phyloP scores from a whole-genome alignment of 2,329 filamentous ascomycete genomes.

The Fusarium sp. region DNA sequence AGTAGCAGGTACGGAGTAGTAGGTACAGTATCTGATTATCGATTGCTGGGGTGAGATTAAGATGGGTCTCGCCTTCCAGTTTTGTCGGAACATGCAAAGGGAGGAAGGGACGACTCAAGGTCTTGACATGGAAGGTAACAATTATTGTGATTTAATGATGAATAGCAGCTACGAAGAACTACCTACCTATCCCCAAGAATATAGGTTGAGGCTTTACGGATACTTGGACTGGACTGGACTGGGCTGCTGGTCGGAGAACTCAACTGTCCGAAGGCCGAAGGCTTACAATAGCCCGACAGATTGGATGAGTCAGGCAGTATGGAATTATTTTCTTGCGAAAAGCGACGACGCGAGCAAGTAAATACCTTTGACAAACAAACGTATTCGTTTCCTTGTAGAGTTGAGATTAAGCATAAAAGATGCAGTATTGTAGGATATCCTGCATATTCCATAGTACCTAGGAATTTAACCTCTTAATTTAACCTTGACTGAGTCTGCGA shows the following conservation, averaged over 20 bases:
- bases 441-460: background rate
- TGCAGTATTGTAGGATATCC: background rate
- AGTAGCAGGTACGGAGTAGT: background rate
- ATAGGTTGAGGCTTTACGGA: constrained; percentile 27
- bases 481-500: background rate
- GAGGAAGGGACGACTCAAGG: background rate
- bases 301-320: constrained; percentile 35
- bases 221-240: constrained; percentile 16
- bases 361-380: background rate
- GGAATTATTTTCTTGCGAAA: background rate
- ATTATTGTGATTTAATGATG: constrained; percentile 4
- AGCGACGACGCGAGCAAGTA: constrained; percentile 21
- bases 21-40: background rate
- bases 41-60: background rate
- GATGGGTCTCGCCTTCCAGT: background rate
- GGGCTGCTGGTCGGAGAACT: constrained; percentile 29
- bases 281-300: constrained; percentile 34
- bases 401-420: constrained; percentile 9
- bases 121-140: background rate
- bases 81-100: constrained; percentile 6
- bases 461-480: background rate
- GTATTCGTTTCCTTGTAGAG: background rate
- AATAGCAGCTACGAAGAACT: constrained; percentile 10
- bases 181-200: constrained; percentile 10
- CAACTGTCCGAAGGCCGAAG: constrained; percentile 42